Conservation (phyloP, 495 filamentous ascomycete genomes). For the Penicillium malachiteum region DNA sequence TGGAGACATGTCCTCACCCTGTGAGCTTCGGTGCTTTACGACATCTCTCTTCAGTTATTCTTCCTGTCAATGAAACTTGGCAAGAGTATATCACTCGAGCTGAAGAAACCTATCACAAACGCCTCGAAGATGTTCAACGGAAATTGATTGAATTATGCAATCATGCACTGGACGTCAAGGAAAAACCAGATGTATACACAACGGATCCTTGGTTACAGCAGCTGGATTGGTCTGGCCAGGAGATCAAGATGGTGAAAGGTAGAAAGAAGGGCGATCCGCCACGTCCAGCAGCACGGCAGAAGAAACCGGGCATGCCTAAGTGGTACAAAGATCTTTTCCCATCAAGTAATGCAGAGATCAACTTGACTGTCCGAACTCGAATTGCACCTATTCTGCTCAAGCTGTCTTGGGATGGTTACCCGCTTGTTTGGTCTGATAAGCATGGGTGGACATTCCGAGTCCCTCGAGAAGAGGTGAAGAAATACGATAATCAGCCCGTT, state of each 20-base stretch:
- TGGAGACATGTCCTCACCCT: slow-evolving; percentile 88
- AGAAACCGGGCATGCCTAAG: slow-evolving; percentile 88
- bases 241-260: slow-evolving; percentile 84
- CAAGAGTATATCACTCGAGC: slow-evolving; percentile 75
- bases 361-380: slow-evolving; percentile 81
- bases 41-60: slow-evolving; percentile 86
- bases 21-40: slow-evolving; percentile 94
- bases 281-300: slow-evolving; percentile 77
- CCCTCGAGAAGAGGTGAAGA: slow-evolving; percentile 56
- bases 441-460: slow-evolving; percentile 92
- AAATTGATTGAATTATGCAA: slow-evolving; percentile 70
- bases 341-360: slow-evolving; percentile 61
- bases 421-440: slow-evolving; percentile 88
- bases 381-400: slow-evolving; percentile 84
- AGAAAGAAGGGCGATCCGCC: slow-evolving; percentile 82
- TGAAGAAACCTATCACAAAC: slow-evolving; percentile 77
- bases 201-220: slow-evolving; percentile 89
- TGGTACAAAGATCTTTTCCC: slow-evolving; percentile 94
- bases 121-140: slow-evolving; percentile 72
- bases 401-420: slow-evolving; percentile 84
- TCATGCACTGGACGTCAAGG: slow-evolving; percentile 72
- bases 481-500: slow-evolving; percentile 70
- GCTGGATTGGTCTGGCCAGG: slow-evolving; percentile 93
- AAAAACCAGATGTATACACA: slow-evolving; percentile 60
- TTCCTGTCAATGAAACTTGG: slow-evolving; percentile 89